These are phyloP conservation scores for Pythium utonaiense DNA, from an alignment of 352 stramenopile species.

Conservation along the genomic window DNA sequence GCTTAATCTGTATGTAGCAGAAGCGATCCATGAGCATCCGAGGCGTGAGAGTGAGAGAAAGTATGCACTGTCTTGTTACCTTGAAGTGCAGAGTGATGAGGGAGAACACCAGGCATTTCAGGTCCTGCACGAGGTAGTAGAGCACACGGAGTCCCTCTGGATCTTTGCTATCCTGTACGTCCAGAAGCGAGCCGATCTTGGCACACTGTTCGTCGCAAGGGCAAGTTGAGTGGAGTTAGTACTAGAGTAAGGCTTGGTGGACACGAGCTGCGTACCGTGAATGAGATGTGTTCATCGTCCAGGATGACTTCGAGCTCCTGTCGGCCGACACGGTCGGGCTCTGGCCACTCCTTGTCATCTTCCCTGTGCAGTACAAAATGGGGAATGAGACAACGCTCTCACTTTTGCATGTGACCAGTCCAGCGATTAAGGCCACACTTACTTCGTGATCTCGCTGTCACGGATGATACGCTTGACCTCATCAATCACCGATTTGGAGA, in stretches of 20 bases:
- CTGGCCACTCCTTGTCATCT: slow-evolving; percentile 95
- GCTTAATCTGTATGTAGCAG: slow-evolving; percentile 86
- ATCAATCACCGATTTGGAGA: slow-evolving; percentile 90
- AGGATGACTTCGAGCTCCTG: slow-evolving; percentile 97
- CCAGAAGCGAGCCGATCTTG: slow-evolving; percentile 94
- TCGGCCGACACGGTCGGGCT: slow-evolving; percentile 89
- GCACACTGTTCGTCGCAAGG: slow-evolving; percentile 57
- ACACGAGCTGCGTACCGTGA: slow-evolving; percentile 90
- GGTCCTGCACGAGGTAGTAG: slow-evolving; percentile 97
- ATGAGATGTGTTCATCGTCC: slow-evolving; percentile 95
- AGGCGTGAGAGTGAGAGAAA: background rate
- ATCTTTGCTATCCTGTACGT: slow-evolving; percentile 96
- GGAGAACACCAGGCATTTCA: slow-evolving; percentile 96
- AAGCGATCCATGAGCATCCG: no score
- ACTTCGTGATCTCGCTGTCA: slow-evolving; percentile 91
- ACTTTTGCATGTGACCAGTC: no score
- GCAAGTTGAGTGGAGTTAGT: background rate
- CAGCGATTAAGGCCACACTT: slow-evolving; percentile 2
- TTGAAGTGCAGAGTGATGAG: slow-evolving; percentile 98
- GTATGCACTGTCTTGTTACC: slow-evolving; percentile 28
- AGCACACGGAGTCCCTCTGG: slow-evolving; percentile 92
- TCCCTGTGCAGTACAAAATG: slow-evolving; percentile 41
- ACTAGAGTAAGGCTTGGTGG: no score
- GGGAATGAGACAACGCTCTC: background rate
- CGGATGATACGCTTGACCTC: slow-evolving; percentile 94